Percentiles rank a stretch among this genome's conserved stretches.
These are phyloP conservation scores for Bruguiera sexangula DNA, from an alignment of 345 rosid genomes.

Conservation along the genomic window DNA sequence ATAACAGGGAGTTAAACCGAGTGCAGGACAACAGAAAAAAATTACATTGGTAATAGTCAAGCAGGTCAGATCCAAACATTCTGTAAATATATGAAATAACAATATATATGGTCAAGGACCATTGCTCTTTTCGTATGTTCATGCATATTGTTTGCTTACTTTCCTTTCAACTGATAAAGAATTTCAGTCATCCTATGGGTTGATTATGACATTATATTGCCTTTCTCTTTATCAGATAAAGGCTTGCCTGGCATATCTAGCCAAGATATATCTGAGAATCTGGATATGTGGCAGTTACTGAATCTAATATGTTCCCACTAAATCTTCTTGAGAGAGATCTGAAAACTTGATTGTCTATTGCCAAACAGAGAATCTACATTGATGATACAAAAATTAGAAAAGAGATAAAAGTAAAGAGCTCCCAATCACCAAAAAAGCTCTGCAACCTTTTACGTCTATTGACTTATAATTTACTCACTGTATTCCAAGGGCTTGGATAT, in stretches of 20 bases:
- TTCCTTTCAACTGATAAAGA: constrained; percentile 9
- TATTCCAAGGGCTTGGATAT: constrained; percentile 85
- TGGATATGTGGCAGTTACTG: neutral
- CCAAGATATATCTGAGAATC: neutral
- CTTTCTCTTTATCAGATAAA: neutral
- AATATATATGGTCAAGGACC: neutral
- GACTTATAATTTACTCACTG: constrained; percentile 37
- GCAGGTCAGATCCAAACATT: constrained; percentile 20
- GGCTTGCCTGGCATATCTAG: neutral
- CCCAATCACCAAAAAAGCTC: constrained; percentile 4
- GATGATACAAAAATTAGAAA: constrained; percentile 13
- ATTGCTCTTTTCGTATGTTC: constrained; percentile 9
- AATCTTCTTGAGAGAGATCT: constrained; percentile 10
- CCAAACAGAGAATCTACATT: constrained; percentile 18
- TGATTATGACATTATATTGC: neutral
- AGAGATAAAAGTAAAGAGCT: constrained; percentile 2
- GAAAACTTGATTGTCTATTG: constrained; percentile 11
- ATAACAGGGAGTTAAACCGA: constrained; percentile 12
- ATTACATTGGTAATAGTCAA: neutral
- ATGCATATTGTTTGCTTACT: neutral
- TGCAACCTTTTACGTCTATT: constrained; percentile 1
- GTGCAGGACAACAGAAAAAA: neutral
- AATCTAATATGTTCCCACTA: neutral
- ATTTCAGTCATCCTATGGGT: neutral
- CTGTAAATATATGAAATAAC: constrained; percentile 11